Evolutionary conservation across 1,139 yeast genomes (phyloP).

Genomic region (Geotrichum klebahnii): DNA sequence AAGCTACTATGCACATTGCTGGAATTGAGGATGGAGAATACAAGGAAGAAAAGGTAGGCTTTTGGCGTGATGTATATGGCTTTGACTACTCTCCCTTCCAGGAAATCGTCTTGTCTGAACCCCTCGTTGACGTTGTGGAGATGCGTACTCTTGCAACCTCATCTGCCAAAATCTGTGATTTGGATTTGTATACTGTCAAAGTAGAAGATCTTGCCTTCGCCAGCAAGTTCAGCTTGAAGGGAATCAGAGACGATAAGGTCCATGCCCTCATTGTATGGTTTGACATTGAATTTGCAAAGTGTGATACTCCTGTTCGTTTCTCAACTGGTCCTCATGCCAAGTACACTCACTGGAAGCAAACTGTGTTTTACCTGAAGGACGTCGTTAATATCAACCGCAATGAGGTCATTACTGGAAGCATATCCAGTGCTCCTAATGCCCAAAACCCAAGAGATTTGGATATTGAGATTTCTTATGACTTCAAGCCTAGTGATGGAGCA

Average conservation of each 20-base stretch:
- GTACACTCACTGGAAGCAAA: conserved; percentile 81
- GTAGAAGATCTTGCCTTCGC: conserved; percentile 77
- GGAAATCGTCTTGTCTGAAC: conserved; percentile 82
- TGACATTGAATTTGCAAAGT: conserved; percentile 75
- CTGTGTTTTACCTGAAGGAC: conserved; percentile 84
- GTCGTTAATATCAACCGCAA: conserved; percentile 75
- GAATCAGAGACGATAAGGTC: conserved; percentile 72
- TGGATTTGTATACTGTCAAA: conserved; percentile 85
- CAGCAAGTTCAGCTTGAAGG: conserved; percentile 61
- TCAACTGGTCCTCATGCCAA: conserved; percentile 48
- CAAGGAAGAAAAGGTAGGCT: conserved; percentile 86
- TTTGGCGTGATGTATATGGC: conserved; percentile 97
- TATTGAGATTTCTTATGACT: conserved; percentile 45
- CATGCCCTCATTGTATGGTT: conserved; percentile 95
- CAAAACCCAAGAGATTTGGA: conserved; percentile 69
- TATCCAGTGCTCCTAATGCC: conserved; percentile 73
- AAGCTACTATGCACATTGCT: conserved; percentile 84
- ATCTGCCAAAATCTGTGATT: conserved; percentile 64
- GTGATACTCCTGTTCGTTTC: conserved; percentile 41
- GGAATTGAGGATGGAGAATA: conserved; percentile 94
- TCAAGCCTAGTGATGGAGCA: conserved; percentile 48
- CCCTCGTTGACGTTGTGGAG: conserved; percentile 90
- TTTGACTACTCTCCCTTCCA: conserved; percentile 79
- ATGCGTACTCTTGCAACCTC: conserved; percentile 71
- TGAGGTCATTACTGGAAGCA: conserved; percentile 65